These are phyloP conservation scores for Sherardia arvensis DNA, from an alignment of 257 asterid genomes.

Conservation along the genomic window DNA sequence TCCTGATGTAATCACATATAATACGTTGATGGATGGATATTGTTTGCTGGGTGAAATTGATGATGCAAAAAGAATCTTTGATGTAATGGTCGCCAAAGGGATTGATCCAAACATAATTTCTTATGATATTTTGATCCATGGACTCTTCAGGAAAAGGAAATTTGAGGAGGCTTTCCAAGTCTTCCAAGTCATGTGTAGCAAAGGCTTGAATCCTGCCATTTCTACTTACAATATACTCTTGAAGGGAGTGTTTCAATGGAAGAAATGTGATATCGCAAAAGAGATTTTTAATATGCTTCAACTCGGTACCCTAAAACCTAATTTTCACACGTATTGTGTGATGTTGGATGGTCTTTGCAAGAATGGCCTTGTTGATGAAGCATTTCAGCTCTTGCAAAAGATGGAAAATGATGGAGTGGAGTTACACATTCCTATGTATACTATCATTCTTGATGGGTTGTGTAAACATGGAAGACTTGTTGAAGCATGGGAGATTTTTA, in stretches of 20 bases:
- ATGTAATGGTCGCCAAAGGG: slow-evolving; percentile 7
- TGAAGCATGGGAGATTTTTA: background rate
- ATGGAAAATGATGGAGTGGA: background rate
- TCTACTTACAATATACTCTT: slow-evolving; percentile 14
- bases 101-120: slow-evolving; percentile 4
- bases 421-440: background rate
- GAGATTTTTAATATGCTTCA: too few relatives aligned
- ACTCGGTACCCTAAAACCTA: too few relatives aligned
- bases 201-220: slow-evolving; percentile 11
- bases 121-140: slow-evolving; percentile 20
- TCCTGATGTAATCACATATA: background rate
- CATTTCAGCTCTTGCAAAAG: slow-evolving; percentile 5
- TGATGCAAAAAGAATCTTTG: slow-evolving; percentile 3
- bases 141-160: slow-evolving; percentile 19
- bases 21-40: background rate
- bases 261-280: too few relatives aligned
- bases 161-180: slow-evolving; percentile 21
- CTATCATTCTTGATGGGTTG: slow-evolving; percentile 14
- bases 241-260: slow-evolving; percentile 20
- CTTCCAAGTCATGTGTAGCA: slow-evolving; percentile 9
- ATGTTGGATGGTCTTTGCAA: too few relatives aligned
- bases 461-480: slow-evolving; percentile 10
- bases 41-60: background rate
- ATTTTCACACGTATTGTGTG: too few relatives aligned
- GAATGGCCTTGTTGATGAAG: slow-evolving; percentile 12